Evolutionary conservation across 1,139 yeast genomes (phyloP), one percentile per base, ranked within the genome.

Genomic region (Pichia sp.): DNA sequence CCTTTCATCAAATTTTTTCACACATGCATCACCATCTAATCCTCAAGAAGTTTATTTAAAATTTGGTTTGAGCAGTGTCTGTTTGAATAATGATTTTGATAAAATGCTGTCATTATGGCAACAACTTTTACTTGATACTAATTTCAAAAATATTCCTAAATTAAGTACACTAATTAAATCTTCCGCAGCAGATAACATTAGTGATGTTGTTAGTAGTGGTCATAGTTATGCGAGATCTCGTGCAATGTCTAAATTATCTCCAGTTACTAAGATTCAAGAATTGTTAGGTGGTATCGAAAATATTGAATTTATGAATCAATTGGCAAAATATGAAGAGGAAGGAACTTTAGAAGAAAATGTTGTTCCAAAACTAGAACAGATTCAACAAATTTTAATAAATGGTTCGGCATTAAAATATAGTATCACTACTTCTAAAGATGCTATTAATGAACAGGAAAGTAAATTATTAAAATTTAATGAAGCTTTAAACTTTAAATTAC

Each of bases 121-220:
- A 38, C 86, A 86, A 55, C 68, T 92, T 37, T 68, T 92, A 45
- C 62, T 72, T n/a, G 76, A 79, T 42, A 88, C 97, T 1, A 79
- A 82, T 55, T 83, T 88, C 58, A 71, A 70, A 27, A 85, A 86
- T 44, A 70, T 81, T 48, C 84, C 83, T 46, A 92, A 90, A 60
- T 71, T 92, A 51, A 73, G 79, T 53, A 81, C 87, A 1, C 71
- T 92, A 55, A 79, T 94, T 42, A 86, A 84, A 58, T 78, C 83
- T 46, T 67, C 83, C 62, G 85, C 87, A 0, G 85, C 90, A 40
- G 90, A 88, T 58, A 88, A 86, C 59, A 71, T 89, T 57, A 82
- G 89, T 58, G 72, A 76, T 9, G 77, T 89, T 46, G 92, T 96
- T 6, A 95, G 90, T 53, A 73, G 85, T 45, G 99, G 99, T 1